Conservation (phyloP, 495 filamentous ascomycete species). For the Lepraria neglecta region DNA sequence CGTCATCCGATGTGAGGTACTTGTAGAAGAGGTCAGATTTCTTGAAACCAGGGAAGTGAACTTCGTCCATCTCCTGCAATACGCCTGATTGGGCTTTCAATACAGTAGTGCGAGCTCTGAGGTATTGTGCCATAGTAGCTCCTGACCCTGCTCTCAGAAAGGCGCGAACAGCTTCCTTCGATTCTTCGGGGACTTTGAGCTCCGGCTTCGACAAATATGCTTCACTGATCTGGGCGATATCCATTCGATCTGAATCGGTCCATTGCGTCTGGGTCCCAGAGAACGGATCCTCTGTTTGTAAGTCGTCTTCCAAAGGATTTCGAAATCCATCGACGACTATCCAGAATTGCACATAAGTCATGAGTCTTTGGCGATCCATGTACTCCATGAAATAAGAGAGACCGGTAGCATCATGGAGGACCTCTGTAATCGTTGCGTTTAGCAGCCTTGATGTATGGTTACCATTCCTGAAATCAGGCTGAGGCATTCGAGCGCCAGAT, state of each 20-base stretch:
- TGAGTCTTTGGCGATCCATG: conserved; percentile 85
- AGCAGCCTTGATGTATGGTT: conserved; percentile 50
- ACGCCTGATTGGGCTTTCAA: conserved; percentile 75
- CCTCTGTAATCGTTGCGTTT: conserved; percentile 67
- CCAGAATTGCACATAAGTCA: conserved; percentile 95
- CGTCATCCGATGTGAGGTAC: conserved; percentile 83
- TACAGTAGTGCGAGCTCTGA: conserved; percentile 73
- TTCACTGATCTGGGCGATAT: conserved; percentile 83
- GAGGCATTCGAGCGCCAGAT: conserved; percentile 33
- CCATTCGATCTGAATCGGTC: conserved; percentile 77
- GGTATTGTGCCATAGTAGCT: conserved; percentile 75
- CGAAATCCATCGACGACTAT: conserved; percentile 95
- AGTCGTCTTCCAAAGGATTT: conserved; percentile 90
- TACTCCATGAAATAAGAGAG: conserved; percentile 99
- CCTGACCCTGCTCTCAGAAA: conserved; percentile 72
- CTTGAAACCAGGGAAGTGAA: conserved; percentile 78
- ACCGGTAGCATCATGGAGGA: conserved; percentile 81
- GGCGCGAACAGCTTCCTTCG: conserved; percentile 59
- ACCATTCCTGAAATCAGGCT: conserved; percentile 36
- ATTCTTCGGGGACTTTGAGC: conserved; percentile 64
- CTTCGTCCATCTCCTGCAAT: conserved; percentile 72
- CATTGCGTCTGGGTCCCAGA: conserved; percentile 60
- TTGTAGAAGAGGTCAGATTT: conserved; percentile 93
- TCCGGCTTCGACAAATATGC: conserved; percentile 79
- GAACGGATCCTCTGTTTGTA: conserved; percentile 58